A percentile compares a stretch with the other conserved stretches of the same genome.
These are phyloP conservation scores for Xerocomellus intermedius DNA, from an alignment of 768 basidiomycete species.

Conservation along the genomic window DNA sequence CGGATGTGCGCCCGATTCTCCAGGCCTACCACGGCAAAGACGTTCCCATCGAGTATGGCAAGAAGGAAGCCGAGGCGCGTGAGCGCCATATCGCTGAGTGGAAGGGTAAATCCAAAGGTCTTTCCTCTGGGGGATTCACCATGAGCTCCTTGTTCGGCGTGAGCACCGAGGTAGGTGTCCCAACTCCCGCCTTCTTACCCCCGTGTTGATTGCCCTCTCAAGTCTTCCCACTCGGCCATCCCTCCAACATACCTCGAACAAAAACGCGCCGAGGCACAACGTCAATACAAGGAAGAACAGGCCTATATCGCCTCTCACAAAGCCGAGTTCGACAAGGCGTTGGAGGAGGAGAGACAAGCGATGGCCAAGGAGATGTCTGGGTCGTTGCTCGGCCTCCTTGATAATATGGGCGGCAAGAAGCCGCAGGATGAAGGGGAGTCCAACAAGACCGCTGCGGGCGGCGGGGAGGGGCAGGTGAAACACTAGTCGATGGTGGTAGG, in stretches of 20 bases:
- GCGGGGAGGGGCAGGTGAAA: conserved; percentile 11
- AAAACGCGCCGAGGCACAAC: conserved; percentile 50
- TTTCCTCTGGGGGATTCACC: conserved; percentile 41
- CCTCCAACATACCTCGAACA: conserved; percentile 54
- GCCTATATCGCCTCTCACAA: conserved; percentile 52
- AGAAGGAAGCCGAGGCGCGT: conserved; percentile 83
- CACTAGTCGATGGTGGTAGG: background rate
- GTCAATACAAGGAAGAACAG: conserved; percentile 51
- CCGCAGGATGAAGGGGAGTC: conserved; percentile 2
- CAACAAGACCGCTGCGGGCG: conserved; percentile 5
- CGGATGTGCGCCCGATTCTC: conserved; percentile 86
- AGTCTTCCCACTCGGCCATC: conserved; percentile 32
- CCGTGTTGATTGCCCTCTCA: background rate
- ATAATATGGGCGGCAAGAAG: conserved; percentile 26
- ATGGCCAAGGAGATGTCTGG: conserved; percentile 48
- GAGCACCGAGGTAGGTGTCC: conserved; percentile 28
- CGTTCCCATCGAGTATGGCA: conserved; percentile 85
- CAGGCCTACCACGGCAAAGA: conserved; percentile 84
- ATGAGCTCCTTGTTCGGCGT: conserved; percentile 45
- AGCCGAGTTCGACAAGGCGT: conserved; percentile 45
- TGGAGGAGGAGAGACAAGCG: conserved; percentile 53
- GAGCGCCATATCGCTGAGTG: conserved; percentile 77
- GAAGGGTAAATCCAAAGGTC: conserved; percentile 48
- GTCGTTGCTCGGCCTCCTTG: conserved; percentile 36
- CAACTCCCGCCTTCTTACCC: background rate